phyloP scores from a whole-genome alignment of 306 rosid species.

The Vigna radiata region DNA sequence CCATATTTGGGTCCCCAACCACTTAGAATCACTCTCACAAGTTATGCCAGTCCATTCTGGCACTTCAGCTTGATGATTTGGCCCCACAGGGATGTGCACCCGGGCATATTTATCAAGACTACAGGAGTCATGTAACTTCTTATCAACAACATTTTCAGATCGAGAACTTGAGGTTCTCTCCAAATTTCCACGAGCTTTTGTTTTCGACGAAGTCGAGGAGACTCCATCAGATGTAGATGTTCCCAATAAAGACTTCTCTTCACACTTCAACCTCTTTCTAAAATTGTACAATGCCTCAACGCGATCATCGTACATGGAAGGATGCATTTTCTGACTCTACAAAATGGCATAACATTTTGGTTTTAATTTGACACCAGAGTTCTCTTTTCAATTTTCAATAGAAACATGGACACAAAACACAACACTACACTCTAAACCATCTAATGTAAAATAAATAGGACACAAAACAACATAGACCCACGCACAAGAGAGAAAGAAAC shows the following conservation, averaged over 20 bases:
- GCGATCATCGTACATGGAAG: conserved; percentile 74
- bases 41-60: conserved; percentile 69
- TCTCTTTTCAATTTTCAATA: conserved; percentile 21
- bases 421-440: neutral
- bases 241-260: conserved; percentile 50
- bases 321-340: conserved; percentile 81
- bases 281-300: conserved; percentile 67
- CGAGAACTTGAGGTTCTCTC: conserved; percentile 41
- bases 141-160: conserved; percentile 36
- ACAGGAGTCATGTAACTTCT: conserved; percentile 31
- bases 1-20: conserved; percentile 85
- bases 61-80: conserved; percentile 67
- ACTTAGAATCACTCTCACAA: conserved; percentile 70
- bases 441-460: neutral
- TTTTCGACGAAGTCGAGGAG: conserved; percentile 46
- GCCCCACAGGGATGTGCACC: conserved; percentile 60
- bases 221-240: conserved; percentile 43
- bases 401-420: neutral
- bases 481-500: neutral
- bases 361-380: conserved; percentile 19
- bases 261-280: conserved; percentile 66
- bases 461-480: neutral
- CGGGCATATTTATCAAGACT: conserved; percentile 40
- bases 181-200: conserved; percentile 42
- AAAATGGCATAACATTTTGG: conserved; percentile 43